Evolutionary conservation across 2,329 filamentous ascomycete genomes (phyloP).

Genomic region (Botrytis fragariae): DNA sequence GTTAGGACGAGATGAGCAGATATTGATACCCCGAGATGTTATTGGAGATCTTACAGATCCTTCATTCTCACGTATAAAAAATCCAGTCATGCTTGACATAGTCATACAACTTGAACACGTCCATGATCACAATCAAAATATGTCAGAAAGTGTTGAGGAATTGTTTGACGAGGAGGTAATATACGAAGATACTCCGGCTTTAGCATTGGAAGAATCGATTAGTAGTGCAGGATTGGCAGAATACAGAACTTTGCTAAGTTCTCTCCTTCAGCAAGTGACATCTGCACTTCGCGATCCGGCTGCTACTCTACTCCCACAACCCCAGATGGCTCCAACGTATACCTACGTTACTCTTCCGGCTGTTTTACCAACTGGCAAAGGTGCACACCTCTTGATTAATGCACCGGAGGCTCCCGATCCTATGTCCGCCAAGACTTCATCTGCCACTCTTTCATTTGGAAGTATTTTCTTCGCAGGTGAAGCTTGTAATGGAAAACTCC

Average conservation of each 20-base stretch:
- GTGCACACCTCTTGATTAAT: constrained; percentile 68
- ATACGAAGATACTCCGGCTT: constrained; percentile 19
- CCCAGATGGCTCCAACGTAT: constrained; percentile 37
- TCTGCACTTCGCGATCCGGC: constrained; percentile 48
- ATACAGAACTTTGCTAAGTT: constrained; percentile 43
- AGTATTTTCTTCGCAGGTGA: constrained; percentile 69
- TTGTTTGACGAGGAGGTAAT: constrained; percentile 27
- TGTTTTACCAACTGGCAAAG: constrained; percentile 50
- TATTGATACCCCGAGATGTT: constrained; percentile 75
- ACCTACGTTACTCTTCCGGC: constrained; percentile 43
- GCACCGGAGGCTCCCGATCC: constrained; percentile 44
- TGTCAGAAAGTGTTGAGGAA: constrained; percentile 27
- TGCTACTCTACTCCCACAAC: constrained; percentile 42
- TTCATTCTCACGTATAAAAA: constrained; percentile 76
- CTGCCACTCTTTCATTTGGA: constrained; percentile 60
- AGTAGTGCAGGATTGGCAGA: constrained; percentile 33
- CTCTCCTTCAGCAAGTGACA: constrained; percentile 50
- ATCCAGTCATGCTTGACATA: constrained; percentile 70
- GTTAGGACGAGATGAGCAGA: constrained; percentile 82
- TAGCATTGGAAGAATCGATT: constrained; percentile 22
- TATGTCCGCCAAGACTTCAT: constrained; percentile 33
- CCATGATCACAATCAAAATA: constrained; percentile 26
- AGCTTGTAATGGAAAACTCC: constrained; percentile 57
- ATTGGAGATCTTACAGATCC: constrained; percentile 77
- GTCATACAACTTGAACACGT: constrained; percentile 51